Evolutionary conservation across 2,329 filamentous ascomycete genomes (phyloP).

Genomic region (Coniochaeta sp.): DNA sequence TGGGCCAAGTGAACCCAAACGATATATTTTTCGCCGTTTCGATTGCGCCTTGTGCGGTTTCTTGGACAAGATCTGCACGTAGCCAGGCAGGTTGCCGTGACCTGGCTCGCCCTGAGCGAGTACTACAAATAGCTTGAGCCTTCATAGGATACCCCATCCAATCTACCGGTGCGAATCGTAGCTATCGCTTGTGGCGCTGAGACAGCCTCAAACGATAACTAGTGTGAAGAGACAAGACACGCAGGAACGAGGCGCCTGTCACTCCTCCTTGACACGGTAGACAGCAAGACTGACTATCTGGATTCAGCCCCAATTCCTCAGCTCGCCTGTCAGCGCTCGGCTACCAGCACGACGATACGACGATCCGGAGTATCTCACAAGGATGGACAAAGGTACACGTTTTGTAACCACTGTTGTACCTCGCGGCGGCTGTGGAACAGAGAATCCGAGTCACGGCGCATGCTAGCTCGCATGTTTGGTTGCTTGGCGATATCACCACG

Average conservation of each 20-base stretch:
- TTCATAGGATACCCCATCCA: neutral
- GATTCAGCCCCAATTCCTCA: neutral
- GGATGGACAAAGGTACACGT: neutral
- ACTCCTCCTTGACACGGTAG: neutral
- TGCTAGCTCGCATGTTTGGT: neutral
- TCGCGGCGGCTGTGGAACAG: neutral
- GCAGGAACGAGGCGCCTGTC: neutral
- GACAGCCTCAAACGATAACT: neutral
- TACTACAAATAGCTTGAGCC: neutral
- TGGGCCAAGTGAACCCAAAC: too few species aligned
- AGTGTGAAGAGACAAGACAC: neutral
- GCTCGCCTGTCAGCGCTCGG: neutral
- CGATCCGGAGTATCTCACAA: neutral
- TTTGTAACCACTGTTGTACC: neutral
- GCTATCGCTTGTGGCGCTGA: neutral
- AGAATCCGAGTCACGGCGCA: neutral
- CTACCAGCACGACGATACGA: neutral
- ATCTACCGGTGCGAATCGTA: neutral
- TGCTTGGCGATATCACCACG: neutral
- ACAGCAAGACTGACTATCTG: neutral
- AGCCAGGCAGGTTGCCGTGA: neutral
- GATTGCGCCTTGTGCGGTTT: neutral
- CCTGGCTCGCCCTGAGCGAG: too few species aligned
- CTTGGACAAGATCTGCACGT: neutral
- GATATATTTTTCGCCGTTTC: neutral